Evolutionary conservation across 176 grass and related monocot genomes (phyloP).

Genomic region (Avena insularis): DNA sequence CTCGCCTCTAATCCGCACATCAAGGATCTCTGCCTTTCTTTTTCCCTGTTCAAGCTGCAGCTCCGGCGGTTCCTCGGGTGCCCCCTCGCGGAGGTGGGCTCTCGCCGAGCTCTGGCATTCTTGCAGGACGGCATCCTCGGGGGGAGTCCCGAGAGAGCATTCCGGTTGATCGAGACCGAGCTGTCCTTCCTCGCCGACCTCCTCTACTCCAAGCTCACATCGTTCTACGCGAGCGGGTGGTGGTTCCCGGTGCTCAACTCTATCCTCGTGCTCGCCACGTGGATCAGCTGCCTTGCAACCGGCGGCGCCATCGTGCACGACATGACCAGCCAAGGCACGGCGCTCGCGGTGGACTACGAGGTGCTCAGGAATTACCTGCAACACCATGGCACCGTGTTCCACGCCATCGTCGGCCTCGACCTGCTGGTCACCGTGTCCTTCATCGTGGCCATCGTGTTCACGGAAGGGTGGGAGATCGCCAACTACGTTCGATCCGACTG

Average conservation of each 20-base stretch:
- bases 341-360: conserved; percentile 30
- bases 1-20: neutral
- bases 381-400: conserved; percentile 47
- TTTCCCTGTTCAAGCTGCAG: conserved; percentile 54
- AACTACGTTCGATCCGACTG: conserved; percentile 58
- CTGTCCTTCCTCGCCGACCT: conserved; percentile 56
- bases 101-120: conserved; percentile 39
- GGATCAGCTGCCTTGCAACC: conserved; percentile 44
- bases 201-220: conserved; percentile 61
- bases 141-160: conserved; percentile 24
- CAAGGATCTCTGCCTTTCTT: conserved; percentile 50
- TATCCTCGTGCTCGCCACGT: conserved; percentile 42
- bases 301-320: conserved; percentile 61
- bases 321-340: conserved; percentile 44
- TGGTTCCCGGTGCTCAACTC: conserved; percentile 53
- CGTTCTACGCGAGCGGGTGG: conserved; percentile 59
- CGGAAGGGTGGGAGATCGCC: conserved; percentile 54
- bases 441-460: conserved; percentile 54
- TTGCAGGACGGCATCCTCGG: conserved; percentile 45
- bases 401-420: conserved; percentile 51
- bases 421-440: conserved; percentile 46
- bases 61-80: conserved; percentile 55
- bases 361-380: conserved; percentile 36
- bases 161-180: conserved; percentile 49
- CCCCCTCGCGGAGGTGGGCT: conserved; percentile 46